Conservation (phyloP, 768 basidiomycete genomes). For the Suillus ampliporus region DNA sequence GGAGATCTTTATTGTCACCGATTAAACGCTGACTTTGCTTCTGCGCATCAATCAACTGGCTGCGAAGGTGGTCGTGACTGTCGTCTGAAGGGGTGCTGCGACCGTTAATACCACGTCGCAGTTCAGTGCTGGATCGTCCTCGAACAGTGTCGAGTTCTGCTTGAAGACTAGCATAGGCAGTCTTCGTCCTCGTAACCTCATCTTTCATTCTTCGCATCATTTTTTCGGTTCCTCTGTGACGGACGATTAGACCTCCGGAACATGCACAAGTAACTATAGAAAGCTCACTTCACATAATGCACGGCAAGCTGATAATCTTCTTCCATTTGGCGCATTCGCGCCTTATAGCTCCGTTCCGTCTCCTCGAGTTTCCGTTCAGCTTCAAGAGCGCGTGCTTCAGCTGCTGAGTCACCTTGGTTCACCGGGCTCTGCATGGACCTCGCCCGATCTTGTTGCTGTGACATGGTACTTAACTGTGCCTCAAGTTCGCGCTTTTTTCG, state of each 20-base stretch:
- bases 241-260: slow-evolving; percentile 21
- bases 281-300: slow-evolving; percentile 91
- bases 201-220: slow-evolving; percentile 98
- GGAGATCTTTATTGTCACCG: slow-evolving; percentile 78
- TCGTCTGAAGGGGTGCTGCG: slow-evolving; percentile 84
- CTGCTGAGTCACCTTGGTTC: slow-evolving; percentile 40
- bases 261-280: slow-evolving; percentile 23
- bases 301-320: slow-evolving; percentile 96
- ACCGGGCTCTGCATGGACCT: slow-evolving; percentile 64
- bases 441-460: slow-evolving; percentile 68
- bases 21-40: slow-evolving; percentile 74
- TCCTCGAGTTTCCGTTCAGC: slow-evolving; percentile 82
- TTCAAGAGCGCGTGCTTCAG: slow-evolving; percentile 60
- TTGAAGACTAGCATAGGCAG: slow-evolving; percentile 78
- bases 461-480: slow-evolving; percentile 65
- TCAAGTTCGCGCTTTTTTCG: slow-evolving; percentile 80
- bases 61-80: slow-evolving; percentile 62
- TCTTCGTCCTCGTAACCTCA: slow-evolving; percentile 91
- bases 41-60: slow-evolving; percentile 78
- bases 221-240: slow-evolving; percentile 88
- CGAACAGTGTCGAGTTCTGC: slow-evolving; percentile 78
- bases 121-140: slow-evolving; percentile 60
- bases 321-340: slow-evolving; percentile 87
- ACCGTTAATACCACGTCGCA: slow-evolving; percentile 67
- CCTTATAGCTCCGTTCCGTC: slow-evolving; percentile 77